Evolutionary conservation across 768 basidiomycete species (phyloP).

Genomic region (Gloeophyllum trabeum): DNA sequence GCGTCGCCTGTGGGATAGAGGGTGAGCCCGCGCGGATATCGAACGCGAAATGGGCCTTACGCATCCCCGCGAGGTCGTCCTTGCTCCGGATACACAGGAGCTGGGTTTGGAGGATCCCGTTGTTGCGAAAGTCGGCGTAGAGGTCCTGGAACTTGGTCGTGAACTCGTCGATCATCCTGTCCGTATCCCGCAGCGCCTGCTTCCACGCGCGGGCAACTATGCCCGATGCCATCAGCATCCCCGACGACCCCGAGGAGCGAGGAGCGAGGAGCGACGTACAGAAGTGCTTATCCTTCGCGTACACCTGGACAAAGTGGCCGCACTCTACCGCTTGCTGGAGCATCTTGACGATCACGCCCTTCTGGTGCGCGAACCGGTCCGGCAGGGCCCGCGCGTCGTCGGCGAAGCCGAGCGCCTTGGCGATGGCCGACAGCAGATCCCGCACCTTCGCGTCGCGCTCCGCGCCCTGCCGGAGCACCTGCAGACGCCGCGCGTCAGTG

Average conservation of each 20-base stretch:
- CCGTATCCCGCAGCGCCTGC: neutral
- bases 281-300: slow-evolving; percentile 1
- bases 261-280: neutral
- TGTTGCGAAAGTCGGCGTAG: neutral
- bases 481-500: no score
- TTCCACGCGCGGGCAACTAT: neutral
- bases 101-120: neutral
- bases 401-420: no score
- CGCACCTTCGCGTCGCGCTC: no score
- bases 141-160: neutral
- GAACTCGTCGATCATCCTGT: neutral
- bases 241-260: neutral
- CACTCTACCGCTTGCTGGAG: slow-evolving; percentile 1
- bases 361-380: no score
- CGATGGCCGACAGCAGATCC: no score
- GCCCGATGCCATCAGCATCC: neutral
- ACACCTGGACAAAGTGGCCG: neutral
- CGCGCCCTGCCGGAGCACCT: no score
- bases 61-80: neutral
- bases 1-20: neutral
- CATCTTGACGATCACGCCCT: no score
- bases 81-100: neutral
- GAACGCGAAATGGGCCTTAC: neutral
- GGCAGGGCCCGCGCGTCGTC: no score
- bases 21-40: neutral